These are phyloP conservation scores for Raphidocelis subcapitata DNA, from an alignment of 139 green algal genomes.

Conservation along the genomic window DNA sequence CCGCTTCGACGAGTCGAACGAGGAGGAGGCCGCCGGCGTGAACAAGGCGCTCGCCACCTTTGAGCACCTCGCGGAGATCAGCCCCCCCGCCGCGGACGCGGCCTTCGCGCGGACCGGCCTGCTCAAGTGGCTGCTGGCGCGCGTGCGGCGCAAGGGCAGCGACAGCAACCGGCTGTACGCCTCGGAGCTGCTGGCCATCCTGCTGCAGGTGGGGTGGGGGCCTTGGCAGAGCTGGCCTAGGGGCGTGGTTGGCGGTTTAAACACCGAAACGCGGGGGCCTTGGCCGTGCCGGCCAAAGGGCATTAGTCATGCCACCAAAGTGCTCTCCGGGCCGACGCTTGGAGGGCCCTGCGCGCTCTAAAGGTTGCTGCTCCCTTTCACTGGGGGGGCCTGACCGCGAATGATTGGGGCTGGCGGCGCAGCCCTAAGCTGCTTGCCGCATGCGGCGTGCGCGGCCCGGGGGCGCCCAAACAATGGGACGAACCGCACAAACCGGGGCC, in stretches of 20 bases:
- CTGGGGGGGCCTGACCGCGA: no score
- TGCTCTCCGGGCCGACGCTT: no score
- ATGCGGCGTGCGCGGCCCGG: background rate
- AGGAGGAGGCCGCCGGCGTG: conserved; percentile 82
- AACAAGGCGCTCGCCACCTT: conserved; percentile 77
- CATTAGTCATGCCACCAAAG: no score
- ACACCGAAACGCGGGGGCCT: conserved; percentile 1
- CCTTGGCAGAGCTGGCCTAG: background rate
- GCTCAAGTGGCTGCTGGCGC: conserved; percentile 86
- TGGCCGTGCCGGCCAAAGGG: no score
- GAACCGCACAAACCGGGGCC: no score
- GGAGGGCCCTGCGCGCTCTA: no score
- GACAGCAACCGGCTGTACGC: conserved; percentile 85
- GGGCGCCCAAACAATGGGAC: no score
- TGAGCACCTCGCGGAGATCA: conserved; percentile 12
- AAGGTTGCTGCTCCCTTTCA: no score
- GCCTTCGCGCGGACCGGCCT: conserved; percentile 58
- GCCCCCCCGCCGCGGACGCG: conserved; percentile 40
- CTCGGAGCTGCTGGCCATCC: conserved; percentile 88
- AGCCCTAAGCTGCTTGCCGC: background rate
- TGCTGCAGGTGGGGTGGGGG: conserved; percentile 68
- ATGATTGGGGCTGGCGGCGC: no score
- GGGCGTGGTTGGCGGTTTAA: background rate
- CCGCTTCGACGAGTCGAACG: conserved; percentile 65
- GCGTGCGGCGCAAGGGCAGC: conserved; percentile 53